These are phyloP conservation scores for Cocos nucifera DNA, from an alignment of 176 grass and related monocot species.

Conservation along the genomic window DNA sequence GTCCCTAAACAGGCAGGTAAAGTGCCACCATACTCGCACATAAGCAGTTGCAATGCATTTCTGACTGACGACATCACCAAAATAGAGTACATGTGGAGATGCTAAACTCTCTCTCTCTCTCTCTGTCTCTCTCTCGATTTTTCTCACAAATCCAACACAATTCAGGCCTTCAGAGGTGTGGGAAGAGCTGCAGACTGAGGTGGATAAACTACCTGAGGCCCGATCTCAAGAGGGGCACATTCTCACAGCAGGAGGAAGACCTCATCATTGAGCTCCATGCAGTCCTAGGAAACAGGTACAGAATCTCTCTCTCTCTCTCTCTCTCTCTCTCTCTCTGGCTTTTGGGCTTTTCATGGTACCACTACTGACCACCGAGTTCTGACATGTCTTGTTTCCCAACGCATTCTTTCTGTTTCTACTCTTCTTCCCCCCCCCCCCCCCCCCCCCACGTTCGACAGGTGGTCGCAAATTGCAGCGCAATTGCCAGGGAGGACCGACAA, in stretches of 20 bases:
- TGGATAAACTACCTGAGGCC: slow-evolving; percentile 28
- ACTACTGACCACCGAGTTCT: no score
- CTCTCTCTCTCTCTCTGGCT: neutral
- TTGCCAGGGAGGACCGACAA: slow-evolving; percentile 62
- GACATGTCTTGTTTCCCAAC: no score
- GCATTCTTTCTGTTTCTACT: neutral
- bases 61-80: no score
- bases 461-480: slow-evolving; percentile 58
- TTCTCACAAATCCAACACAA: neutral
- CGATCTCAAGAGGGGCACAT: slow-evolving; percentile 22
- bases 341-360: neutral
- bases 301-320: neutral
- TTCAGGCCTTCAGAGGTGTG: slow-evolving; percentile 25
- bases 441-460: slow-evolving; percentile 18
- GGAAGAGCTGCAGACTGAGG: slow-evolving; percentile 18
- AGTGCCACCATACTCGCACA: no score
- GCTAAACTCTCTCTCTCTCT: no score
- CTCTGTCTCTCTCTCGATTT: neutral
- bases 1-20: slow-evolving; percentile 22
- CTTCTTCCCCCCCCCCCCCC: no score
- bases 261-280: slow-evolving; percentile 30
- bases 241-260: slow-evolving; percentile 22
- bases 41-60: no score
- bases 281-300: slow-evolving; percentile 49
- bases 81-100: no score